Conservation (phyloP, 1,284 basidiomycete species). For the Inonotus hispidus region DNA sequence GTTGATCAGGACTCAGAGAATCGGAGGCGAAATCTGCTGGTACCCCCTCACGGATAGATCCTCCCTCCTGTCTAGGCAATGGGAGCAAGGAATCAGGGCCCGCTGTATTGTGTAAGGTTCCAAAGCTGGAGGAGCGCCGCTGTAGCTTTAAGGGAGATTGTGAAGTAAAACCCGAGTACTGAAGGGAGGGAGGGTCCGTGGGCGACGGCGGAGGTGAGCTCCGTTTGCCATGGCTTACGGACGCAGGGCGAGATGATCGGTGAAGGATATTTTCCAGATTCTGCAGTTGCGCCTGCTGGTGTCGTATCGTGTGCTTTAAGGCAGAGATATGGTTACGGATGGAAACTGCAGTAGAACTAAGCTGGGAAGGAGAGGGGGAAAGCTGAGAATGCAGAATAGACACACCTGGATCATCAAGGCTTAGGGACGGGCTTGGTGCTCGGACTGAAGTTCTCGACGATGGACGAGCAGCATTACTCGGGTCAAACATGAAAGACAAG, state of each 20-base stretch:
- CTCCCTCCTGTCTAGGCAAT: constrained; percentile 49
- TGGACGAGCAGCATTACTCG: constrained; percentile 36
- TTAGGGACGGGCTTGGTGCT: constrained; percentile 45
- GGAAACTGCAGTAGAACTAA: constrained; percentile 43
- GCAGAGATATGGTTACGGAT: constrained; percentile 70
- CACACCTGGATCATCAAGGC: constrained; percentile 55
- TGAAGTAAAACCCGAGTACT: constrained; percentile 30
- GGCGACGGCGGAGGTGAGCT: constrained; percentile 34
- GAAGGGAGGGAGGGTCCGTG: constrained; percentile 29
- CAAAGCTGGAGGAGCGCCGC: constrained; percentile 58
- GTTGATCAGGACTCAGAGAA: constrained; percentile 33
- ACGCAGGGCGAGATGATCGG: constrained; percentile 49
- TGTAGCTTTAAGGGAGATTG: constrained; percentile 35
- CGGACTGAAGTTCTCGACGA: constrained; percentile 49
- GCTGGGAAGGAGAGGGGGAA: not conserved
- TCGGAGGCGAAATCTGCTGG: constrained; percentile 48
- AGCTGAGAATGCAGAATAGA: constrained; percentile 3
- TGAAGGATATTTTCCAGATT: constrained; percentile 59
- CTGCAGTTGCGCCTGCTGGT: constrained; percentile 69
- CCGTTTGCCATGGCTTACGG: constrained; percentile 38
- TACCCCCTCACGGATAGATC: constrained; percentile 60
- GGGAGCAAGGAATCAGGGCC: constrained; percentile 71
- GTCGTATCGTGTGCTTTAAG: constrained; percentile 69
- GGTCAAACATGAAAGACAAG: constrained; percentile 10
- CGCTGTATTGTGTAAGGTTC: constrained; percentile 61